Conservation (phyloP, 2,329 filamentous ascomycete species). For the Allantophomopsis lycopodina region DNA sequence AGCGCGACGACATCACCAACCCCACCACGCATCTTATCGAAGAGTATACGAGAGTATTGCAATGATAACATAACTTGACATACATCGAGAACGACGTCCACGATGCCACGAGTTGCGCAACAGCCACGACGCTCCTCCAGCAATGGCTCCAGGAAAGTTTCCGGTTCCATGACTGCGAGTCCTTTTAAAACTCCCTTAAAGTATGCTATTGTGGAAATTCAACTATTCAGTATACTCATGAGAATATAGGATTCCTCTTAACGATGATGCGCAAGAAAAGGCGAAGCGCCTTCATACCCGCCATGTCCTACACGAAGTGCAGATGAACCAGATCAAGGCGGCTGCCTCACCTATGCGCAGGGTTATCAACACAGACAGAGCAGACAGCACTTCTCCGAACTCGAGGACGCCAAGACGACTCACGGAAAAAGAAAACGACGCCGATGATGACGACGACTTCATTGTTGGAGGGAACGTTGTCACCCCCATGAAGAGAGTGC, state of each 20-base stretch:
- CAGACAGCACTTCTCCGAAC: constrained; percentile 42
- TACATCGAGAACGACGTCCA: too few species aligned
- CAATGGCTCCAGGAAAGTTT: constrained; percentile 22
- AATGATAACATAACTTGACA: too few species aligned
- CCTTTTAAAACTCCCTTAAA: constrained; percentile 21
- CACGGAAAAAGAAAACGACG: constrained; percentile 24
- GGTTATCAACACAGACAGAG: constrained; percentile 40
- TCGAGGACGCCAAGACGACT: constrained; percentile 35
- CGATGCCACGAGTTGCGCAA: constrained; percentile 42
- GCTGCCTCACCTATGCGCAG: constrained; percentile 63
- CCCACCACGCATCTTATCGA: too few species aligned
- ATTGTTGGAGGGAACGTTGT: constrained; percentile 63
- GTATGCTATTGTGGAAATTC: constrained; percentile 8
- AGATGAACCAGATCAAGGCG: constrained; percentile 83
- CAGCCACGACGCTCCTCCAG: constrained; percentile 20
- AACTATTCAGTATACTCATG: constrained; percentile 2
- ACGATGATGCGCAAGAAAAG: constrained; percentile 90
- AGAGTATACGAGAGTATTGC: too few species aligned
- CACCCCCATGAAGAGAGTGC: constrained; percentile 92
- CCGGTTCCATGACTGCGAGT: constrained; percentile 15
- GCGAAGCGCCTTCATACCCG: constrained; percentile 76
- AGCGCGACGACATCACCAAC: too few species aligned
- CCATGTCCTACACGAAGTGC: constrained; percentile 76
- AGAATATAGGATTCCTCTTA: constrained; percentile 66
- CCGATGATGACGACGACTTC: constrained; percentile 39